phyloP scores from a whole-genome alignment of 1,139 yeast genomes.

The Eremothecium cymbalariae region DNA sequence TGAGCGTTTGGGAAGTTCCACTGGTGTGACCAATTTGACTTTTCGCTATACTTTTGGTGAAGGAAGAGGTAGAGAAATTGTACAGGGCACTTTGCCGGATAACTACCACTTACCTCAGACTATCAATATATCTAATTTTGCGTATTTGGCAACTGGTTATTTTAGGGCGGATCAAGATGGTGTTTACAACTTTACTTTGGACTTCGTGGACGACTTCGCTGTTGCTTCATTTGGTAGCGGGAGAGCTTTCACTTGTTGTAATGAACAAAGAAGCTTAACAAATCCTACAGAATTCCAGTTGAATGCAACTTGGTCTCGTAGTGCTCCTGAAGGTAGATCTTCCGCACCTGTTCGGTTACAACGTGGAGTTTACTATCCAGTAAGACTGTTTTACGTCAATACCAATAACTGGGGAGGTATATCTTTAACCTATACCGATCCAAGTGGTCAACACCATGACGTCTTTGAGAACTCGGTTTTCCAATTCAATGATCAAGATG shows the following conservation, averaged over 20 bases:
- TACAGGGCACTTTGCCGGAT: conserved; percentile 7
- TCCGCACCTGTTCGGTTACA: conserved; percentile 7
- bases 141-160: conserved; percentile 15
- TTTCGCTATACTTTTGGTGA: conserved; percentile 5
- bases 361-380: conserved; percentile 16
- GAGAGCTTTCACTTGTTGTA: conserved; percentile 14
- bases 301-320: conserved; percentile 10
- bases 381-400: conserved; percentile 16
- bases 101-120: conserved; percentile 11
- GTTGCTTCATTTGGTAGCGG: conserved; percentile 15
- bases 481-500: conserved; percentile 8
- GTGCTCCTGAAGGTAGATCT: conserved; percentile 6
- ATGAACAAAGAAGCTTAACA: conserved; percentile 2
- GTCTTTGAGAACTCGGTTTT: conserved; percentile 10
- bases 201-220: conserved; percentile 15
- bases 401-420: conserved; percentile 14
- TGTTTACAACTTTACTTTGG: conserved; percentile 10
- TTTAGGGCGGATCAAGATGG: conserved; percentile 14
- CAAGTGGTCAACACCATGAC: conserved; percentile 12
- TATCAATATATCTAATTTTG: conserved; percentile 13
- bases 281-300: conserved; percentile 11
- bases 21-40: conserved; percentile 13
- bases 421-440: conserved; percentile 12
- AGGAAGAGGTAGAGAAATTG: conserved; percentile 5
- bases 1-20: conserved; percentile 8